These are phyloP conservation scores for Pascua sp. DNA, from an alignment of 1,284 basidiomycete genomes.

Conservation along the genomic window DNA sequence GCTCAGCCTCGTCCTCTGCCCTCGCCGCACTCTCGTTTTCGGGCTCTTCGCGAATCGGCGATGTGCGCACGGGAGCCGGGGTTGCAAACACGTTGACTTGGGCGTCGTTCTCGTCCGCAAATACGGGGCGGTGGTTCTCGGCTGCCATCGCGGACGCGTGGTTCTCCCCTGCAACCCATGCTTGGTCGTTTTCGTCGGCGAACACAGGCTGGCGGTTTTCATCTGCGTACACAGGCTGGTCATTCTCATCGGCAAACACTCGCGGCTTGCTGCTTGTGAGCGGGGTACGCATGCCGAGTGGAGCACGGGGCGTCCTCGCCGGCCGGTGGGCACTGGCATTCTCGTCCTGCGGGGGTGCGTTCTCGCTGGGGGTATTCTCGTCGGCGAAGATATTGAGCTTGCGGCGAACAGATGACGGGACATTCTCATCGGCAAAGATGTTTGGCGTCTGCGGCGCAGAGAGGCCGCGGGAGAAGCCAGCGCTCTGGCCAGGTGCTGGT, in stretches of 20 bases:
- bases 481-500: constrained; percentile 24
- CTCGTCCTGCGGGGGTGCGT: constrained; percentile 16
- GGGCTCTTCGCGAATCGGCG: constrained; percentile 25
- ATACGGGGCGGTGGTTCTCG: no score
- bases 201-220: constrained; percentile 15
- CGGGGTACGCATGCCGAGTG: constrained; percentile 28
- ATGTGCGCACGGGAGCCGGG: no score
- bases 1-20: constrained; percentile 15
- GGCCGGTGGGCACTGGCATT: not conserved
- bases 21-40: constrained; percentile 13
- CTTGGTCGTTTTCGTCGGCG: constrained; percentile 31
- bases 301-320: constrained; percentile 30
- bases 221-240: no score
- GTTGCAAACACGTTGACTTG: no score
- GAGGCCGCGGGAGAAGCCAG: not conserved
- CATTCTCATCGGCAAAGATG: constrained; percentile 10
- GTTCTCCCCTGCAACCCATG: not conserved
- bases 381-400: constrained; percentile 22
- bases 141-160: no score
- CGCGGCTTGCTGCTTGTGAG: constrained; percentile 27
- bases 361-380: constrained; percentile 18
- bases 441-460: constrained; percentile 5
- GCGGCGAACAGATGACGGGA: not conserved
- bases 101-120: no score
- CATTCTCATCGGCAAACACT: constrained; percentile 23